These are phyloP conservation scores for Sporisorium exsertum DNA, from an alignment of 1,284 basidiomycete species.

Conservation along the genomic window DNA sequence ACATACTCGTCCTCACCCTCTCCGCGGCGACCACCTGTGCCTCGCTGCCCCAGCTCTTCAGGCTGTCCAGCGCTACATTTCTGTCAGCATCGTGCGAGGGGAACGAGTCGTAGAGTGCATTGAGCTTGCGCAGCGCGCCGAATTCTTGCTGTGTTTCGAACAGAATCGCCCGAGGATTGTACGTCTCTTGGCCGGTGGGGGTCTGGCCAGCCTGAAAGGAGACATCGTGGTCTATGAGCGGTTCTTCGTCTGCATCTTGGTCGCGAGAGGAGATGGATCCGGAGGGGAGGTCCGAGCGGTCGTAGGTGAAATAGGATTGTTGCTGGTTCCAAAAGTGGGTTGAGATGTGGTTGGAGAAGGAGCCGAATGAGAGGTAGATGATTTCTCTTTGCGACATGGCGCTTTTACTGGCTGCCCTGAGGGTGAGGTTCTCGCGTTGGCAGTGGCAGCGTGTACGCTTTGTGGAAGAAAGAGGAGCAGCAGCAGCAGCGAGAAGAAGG, in stretches of 20 bases:
- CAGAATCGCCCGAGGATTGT: slow-evolving; percentile 58
- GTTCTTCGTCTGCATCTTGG: slow-evolving; percentile 19
- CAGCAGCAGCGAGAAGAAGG: slow-evolving; percentile 2
- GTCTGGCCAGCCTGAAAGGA: slow-evolving; percentile 62
- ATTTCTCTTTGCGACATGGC: slow-evolving; percentile 57
- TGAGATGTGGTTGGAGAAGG: slow-evolving; percentile 61
- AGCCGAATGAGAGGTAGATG: slow-evolving; percentile 65
- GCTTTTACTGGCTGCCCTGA: too few species aligned
- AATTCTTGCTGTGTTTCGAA: slow-evolving; percentile 63
- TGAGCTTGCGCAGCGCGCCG: slow-evolving; percentile 50
- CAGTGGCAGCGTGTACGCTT: neutral
- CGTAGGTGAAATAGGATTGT: slow-evolving; percentile 61
- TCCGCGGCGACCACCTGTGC: slow-evolving; percentile 31
- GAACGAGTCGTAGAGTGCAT: slow-evolving; percentile 52
- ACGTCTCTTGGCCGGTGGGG: slow-evolving; percentile 54
- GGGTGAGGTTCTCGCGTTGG: neutral
- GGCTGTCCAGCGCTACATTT: slow-evolving; percentile 24
- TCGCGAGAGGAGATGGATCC: slow-evolving; percentile 20
- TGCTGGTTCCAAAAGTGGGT: slow-evolving; percentile 68
- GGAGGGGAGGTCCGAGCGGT: slow-evolving; percentile 24
- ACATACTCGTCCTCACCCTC: slow-evolving; percentile 29
- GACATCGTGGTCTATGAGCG: slow-evolving; percentile 62
- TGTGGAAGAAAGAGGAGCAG: neutral
- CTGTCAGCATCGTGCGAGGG: slow-evolving; percentile 19
- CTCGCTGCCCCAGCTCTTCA: slow-evolving; percentile 28